Percentiles rank a stretch among this genome's conserved stretches.
phyloP scores from a whole-genome alignment of 106 monocot genomes.

The Amphibolis antarctica region DNA sequence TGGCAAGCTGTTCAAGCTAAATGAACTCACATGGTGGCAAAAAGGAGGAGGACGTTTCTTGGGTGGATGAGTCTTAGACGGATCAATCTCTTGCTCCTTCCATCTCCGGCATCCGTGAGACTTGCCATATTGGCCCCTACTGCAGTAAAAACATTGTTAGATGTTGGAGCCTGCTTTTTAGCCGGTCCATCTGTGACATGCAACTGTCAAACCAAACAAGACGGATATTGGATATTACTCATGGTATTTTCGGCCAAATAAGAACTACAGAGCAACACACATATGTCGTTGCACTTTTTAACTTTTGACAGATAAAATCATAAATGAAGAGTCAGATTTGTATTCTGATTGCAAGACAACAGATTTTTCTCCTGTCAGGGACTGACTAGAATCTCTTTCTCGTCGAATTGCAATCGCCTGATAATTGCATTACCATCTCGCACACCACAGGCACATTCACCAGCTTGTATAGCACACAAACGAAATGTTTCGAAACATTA shows the following conservation, averaged over 20 bases:
- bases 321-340: too few species aligned
- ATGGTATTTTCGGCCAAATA: neutral
- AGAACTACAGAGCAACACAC: too few species aligned
- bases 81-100: conserved; percentile 42
- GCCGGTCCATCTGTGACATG: conserved; percentile 50
- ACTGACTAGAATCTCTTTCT: too few species aligned
- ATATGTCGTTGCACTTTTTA: too few species aligned
- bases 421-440: too few species aligned
- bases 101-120: conserved; percentile 41
- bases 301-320: too few species aligned
- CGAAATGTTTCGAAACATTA: too few species aligned
- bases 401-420: too few species aligned
- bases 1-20: neutral
- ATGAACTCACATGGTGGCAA: conserved; percentile 72
- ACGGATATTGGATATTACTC: neutral
- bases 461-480: too few species aligned
- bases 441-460: too few species aligned
- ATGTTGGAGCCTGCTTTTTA: conserved; percentile 44
- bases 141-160: conserved; percentile 29
- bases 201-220: conserved; percentile 19
- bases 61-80: conserved; percentile 47
- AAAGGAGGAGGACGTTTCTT: conserved; percentile 67
- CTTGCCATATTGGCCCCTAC: conserved; percentile 19
- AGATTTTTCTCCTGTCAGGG: too few species aligned
- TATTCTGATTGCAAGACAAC: too few species aligned